Conservation (phyloP, 2,329 filamentous ascomycete genomes). For the Rugonectria rugulosa region DNA sequence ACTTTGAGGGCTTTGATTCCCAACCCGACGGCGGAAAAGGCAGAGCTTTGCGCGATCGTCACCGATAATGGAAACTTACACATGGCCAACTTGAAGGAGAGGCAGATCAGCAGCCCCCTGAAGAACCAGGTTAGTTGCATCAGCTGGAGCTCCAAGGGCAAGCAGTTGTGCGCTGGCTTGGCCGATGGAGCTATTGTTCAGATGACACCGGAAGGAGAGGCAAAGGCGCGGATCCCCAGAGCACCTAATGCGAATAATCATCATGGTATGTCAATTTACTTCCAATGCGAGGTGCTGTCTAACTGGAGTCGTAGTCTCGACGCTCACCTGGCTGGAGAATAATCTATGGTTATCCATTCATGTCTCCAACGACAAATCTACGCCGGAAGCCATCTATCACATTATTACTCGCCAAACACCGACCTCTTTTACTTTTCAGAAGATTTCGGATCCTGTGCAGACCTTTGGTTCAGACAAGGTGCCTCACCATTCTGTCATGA, state of each 20-base stretch:
- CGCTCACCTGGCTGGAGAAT: conserved; percentile 88
- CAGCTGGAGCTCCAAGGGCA: conserved; percentile 92
- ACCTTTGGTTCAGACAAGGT: conserved; percentile 72
- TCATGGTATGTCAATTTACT: conserved; percentile 64
- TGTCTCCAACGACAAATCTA: conserved; percentile 67
- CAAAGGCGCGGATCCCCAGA: conserved; percentile 80
- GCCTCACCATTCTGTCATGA: conserved; percentile 79
- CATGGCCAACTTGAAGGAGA: conserved; percentile 80
- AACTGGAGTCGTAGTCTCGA: conserved; percentile 66
- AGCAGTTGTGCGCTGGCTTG: conserved; percentile 88
- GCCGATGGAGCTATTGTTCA: conserved; percentile 81
- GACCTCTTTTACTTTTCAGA: conserved; percentile 74
- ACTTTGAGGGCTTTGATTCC: conserved; percentile 77
- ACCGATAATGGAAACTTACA: conserved; percentile 82
- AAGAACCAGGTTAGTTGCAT: conserved; percentile 81
- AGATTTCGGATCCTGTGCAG: conserved; percentile 76
- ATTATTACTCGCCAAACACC: conserved; percentile 73
- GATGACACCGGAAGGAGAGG: conserved; percentile 81
- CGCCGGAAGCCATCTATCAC: conserved; percentile 76
- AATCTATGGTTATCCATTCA: conserved; percentile 83
- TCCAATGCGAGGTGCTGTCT: neutral
- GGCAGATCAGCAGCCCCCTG: conserved; percentile 68
- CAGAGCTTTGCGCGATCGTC: conserved; percentile 81
- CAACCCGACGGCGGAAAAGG: conserved; percentile 78
- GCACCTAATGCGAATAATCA: conserved; percentile 73